These are phyloP conservation scores for Chlamydomonas schloesseri DNA, from an alignment of 139 green algal species.

Conservation along the genomic window DNA sequence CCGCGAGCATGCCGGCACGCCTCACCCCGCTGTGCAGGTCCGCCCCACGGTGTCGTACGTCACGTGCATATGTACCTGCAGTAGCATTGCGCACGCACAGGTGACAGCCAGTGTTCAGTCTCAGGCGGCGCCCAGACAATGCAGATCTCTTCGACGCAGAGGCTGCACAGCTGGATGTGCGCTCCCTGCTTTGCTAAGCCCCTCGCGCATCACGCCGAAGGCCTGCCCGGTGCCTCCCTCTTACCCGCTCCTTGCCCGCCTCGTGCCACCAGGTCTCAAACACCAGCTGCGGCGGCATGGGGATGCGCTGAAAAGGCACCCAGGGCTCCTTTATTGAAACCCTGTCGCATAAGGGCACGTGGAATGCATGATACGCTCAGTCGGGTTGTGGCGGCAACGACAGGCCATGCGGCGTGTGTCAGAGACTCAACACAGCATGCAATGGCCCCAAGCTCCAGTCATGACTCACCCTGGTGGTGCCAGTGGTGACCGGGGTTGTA, in stretches of 20 bases:
- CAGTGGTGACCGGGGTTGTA: conserved; percentile 9
- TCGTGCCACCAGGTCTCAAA: conserved; percentile 45
- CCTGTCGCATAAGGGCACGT: not conserved
- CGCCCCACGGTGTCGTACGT: conserved; percentile 26
- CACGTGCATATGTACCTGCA: conserved; percentile 27
- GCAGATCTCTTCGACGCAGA: too few relatives aligned
- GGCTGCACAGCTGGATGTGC: too few relatives aligned
- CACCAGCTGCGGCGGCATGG: conserved; percentile 30
- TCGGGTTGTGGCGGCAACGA: too few relatives aligned
- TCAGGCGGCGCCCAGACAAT: too few relatives aligned
- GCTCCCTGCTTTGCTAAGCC: too few relatives aligned
- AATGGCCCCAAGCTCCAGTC: not conserved
- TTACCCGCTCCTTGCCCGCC: not conserved
- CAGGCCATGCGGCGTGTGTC: too few relatives aligned
- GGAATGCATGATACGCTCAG: too few relatives aligned
- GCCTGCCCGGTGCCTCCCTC: too few relatives aligned
- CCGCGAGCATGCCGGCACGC: not conserved
- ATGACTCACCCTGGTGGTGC: conserved; percentile 4
- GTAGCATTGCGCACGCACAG: too few relatives aligned
- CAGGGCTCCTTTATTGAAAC: not conserved
- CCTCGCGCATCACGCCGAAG: too few relatives aligned
- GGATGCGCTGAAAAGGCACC: conserved; percentile 23
- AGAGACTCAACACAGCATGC: too few relatives aligned
- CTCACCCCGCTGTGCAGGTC: conserved; percentile 20
- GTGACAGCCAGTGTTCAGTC: too few relatives aligned